Evolutionary conservation across 768 basidiomycete species (phyloP), one percentile per base, ranked within the genome.

Genomic region (Termitomyces sp.): DNA sequence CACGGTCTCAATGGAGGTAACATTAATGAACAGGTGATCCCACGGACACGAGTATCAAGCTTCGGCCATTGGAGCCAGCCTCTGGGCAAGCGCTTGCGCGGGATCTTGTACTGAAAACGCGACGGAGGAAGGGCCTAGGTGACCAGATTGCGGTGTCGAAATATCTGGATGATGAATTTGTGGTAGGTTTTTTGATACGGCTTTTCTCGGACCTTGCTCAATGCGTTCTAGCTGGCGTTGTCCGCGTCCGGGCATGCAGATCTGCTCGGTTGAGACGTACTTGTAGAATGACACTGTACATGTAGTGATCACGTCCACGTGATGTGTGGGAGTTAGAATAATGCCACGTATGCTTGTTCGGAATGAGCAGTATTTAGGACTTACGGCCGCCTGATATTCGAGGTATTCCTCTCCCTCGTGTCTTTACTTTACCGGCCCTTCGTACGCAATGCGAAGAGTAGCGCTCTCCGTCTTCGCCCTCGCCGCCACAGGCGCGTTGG

Each of bases 91-190:
- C 92, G 27, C 78, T 98, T 42, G 95, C 96, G 45, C 75, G 96
- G 61, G 96, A 99, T 73, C 80, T 99, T 42, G 94, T 98, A 44
- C 77, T 99, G 53, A 99, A 99, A 76, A 98, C 96, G 19, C 85
- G 97, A 57, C 80, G 97, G 73, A 79, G 97, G 67, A 99, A 99
- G 70, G 97, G 97, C 21, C 82, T 98, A 28, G 94, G 94, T 25
- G 96, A 98, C 71, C 91, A 94, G 73, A 96, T 98, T 60, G 92
- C 94, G 8, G 95, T 97, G 59, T 94, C 94, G 32, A 98, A 97
- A 72, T 98, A 97, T 73, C 71, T 98, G 68, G 95, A 98, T 70
- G 94, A 97, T 67, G 95, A 98, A 78, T 95, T 95, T 79, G 87
- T 92, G 77, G 86, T 91, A 70, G 67, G 88, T 81, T 34, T 51